Evolutionary conservation across 1,284 basidiomycete genomes (phyloP).

Genomic region (Cryptococcus neoformans): DNA sequence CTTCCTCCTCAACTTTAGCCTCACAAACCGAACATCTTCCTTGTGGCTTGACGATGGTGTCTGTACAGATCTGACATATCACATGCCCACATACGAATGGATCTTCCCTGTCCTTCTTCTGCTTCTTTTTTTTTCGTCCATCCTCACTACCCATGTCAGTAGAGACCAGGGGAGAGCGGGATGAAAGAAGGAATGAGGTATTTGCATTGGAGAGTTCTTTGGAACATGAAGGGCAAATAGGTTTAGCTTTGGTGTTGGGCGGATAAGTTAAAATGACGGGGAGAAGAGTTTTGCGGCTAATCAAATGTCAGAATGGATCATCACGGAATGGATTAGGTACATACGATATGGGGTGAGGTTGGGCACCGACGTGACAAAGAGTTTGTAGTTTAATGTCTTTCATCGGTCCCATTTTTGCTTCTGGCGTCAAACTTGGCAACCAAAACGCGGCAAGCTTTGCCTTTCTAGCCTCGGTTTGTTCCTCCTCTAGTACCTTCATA

Average conservation of each 20-base stretch:
- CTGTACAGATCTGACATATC: slow-evolving; percentile 78
- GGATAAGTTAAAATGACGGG: slow-evolving; percentile 71
- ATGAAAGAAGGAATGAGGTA: slow-evolving; percentile 60
- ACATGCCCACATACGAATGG: slow-evolving; percentile 68
- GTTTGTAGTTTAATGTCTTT: slow-evolving; percentile 80
- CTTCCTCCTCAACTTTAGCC: slow-evolving; percentile 39
- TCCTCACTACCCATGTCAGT: slow-evolving; percentile 10
- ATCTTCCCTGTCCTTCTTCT: slow-evolving; percentile 36
- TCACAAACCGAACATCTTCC: slow-evolving; percentile 83
- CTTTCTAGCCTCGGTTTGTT: slow-evolving; percentile 72
- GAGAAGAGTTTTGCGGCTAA: slow-evolving; percentile 68
- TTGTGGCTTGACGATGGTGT: slow-evolving; percentile 69
- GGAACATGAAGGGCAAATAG: slow-evolving; percentile 87
- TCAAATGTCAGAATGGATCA: background rate
- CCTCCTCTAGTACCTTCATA: slow-evolving; percentile 70
- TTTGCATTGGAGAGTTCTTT: slow-evolving; percentile 75
- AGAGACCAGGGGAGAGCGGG: slow-evolving; percentile 8
- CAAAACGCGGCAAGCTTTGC: slow-evolving; percentile 92
- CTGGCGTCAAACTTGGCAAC: slow-evolving; percentile 83
- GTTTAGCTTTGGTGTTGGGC: slow-evolving; percentile 50
- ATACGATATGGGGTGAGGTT: slow-evolving; percentile 68
- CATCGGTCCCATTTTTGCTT: slow-evolving; percentile 60
- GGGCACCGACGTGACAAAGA: slow-evolving; percentile 73
- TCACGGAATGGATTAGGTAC: slow-evolving; percentile 34
- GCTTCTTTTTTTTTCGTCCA: slow-evolving; percentile 34